These are phyloP conservation scores for Solanum sejunctum DNA, from an alignment of 257 asterid species.

Conservation along the genomic window DNA sequence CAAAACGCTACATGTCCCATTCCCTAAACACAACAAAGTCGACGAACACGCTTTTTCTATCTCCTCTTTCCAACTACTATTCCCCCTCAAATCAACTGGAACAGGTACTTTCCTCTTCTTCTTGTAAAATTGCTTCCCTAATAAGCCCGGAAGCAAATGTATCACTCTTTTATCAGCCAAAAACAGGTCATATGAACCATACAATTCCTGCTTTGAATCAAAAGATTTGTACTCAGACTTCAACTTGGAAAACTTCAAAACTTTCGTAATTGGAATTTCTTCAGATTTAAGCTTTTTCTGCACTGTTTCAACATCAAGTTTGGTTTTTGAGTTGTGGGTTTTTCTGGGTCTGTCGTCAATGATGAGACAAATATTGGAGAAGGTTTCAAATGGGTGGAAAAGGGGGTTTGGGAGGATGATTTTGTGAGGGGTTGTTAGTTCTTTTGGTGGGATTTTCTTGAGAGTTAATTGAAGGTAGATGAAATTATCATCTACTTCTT, in stretches of 20 bases:
- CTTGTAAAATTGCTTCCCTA: constrained; percentile 71
- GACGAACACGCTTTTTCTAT: constrained; percentile 38
- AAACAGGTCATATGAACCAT: constrained; percentile 45
- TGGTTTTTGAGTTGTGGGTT: background rate
- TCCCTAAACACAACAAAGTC: constrained; percentile 50
- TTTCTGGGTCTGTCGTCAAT: constrained; percentile 45
- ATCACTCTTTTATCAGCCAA: constrained; percentile 30
- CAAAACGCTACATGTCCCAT: constrained; percentile 56
- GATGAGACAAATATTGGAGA: constrained; percentile 39
- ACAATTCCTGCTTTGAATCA: constrained; percentile 38
- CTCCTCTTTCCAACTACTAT: constrained; percentile 63
- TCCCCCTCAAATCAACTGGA: constrained; percentile 42
- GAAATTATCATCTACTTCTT: background rate
- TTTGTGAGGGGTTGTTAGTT: constrained; percentile 31
- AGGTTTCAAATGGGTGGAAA: constrained; percentile 8
- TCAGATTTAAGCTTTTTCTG: constrained; percentile 21
- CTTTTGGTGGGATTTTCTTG: constrained; percentile 36
- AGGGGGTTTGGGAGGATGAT: constrained; percentile 45
- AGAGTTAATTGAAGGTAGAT: constrained; percentile 62
- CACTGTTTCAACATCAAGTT: constrained; percentile 38
- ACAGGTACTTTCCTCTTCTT: constrained; percentile 60
- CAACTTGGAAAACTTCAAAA: constrained; percentile 56
- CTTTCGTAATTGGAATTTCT: constrained; percentile 22
- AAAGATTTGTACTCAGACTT: constrained; percentile 53
- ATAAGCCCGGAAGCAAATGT: constrained; percentile 34